phyloP scores from a whole-genome alignment of 2,329 filamentous ascomycete genomes.

The Calonectria naviculata region DNA sequence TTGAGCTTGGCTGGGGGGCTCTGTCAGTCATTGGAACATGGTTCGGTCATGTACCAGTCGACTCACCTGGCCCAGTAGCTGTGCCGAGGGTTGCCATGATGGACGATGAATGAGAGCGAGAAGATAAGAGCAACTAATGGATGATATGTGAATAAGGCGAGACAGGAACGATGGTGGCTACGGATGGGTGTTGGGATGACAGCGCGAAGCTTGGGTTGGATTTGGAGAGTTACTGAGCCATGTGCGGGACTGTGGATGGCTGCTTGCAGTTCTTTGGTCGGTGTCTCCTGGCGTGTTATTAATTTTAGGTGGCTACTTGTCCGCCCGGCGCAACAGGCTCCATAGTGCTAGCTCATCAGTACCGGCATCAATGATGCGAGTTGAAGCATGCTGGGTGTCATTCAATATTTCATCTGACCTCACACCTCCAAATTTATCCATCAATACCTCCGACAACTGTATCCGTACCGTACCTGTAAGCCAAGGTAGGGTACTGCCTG shows the following conservation, averaged over 20 bases:
- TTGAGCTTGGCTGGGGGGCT: slow-evolving; percentile 69
- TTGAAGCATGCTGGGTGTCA: neutral
- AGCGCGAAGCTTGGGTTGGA: neutral
- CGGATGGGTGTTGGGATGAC: slow-evolving; percentile 4
- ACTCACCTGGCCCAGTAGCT: slow-evolving; percentile 57
- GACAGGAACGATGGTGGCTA: neutral
- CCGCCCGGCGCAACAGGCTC: slow-evolving; percentile 1
- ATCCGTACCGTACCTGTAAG: neutral
- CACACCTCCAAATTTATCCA: neutral
- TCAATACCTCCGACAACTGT: neutral
- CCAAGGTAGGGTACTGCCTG: slow-evolving; percentile 1
- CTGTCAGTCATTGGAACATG: slow-evolving; percentile 24
- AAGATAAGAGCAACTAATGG: neutral
- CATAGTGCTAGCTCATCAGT: neutral
- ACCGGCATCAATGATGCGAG: neutral
- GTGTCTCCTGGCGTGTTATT: slow-evolving; percentile 10
- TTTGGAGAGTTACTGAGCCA: neutral
- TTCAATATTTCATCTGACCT: neutral
- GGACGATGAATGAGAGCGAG: slow-evolving; percentile 7
- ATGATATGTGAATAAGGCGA: neutral
- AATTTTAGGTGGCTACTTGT: slow-evolving; percentile 14
- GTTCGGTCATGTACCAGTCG: neutral
- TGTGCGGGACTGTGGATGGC: slow-evolving; percentile 10
- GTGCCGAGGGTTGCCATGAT: slow-evolving; percentile 43
- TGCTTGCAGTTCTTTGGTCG: slow-evolving; percentile 2